Base-by-base conservation (phyloP, 2,329 filamentous ascomycete genomes). In the Emergomyces africanus region DNA sequence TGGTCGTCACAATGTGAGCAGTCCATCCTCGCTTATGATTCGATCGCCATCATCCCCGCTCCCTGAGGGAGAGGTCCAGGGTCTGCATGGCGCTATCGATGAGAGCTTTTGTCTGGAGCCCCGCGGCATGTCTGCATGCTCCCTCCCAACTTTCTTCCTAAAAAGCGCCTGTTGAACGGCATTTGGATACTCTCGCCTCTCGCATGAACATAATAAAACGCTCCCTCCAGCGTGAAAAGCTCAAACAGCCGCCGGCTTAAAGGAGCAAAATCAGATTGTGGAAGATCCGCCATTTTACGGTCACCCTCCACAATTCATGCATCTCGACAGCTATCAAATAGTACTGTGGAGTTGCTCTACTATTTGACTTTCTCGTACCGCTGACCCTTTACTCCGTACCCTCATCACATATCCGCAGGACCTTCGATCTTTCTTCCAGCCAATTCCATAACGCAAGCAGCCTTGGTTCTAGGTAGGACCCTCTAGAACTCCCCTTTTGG, bases 231-330 rank as follows among this genome's bases (percentile, higher is more conserved):
- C 49, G 23, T 33, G 25, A 54, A 37, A 28, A 37, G 12, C 33
- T 39, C 50, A 54, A 54, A 54, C 50, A 54, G 30, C 30, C 50
- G 33, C 50, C 33, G 9, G 33, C 5, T 35, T 35, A 23, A 48
- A 12, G 23, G 42, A 46, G 33, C 20, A 12, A 46, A 23, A 12
- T 10, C 33, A 23, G 20, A 42, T 3, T 2, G 41, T 42, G n/a
- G 18, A 42, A 42, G 15, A 5, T n/a, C 18, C 20, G 12, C 42
- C 42, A 46, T 46, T 10, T 37, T 30, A 15, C 35, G 6, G 28
- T 44, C 53, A 44, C 25, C 44, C 39, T 55, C 53, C 35, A 55
- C 37, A 55, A 28, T 55, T 55, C 39, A 55, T 55, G 39, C 53
- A 15, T 42, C 33, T 39, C n/a, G 50, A 35, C 10, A 3, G 12